Conservation (phyloP, 495 filamentous ascomycete genomes). For the Cercophora sp. region DNA sequence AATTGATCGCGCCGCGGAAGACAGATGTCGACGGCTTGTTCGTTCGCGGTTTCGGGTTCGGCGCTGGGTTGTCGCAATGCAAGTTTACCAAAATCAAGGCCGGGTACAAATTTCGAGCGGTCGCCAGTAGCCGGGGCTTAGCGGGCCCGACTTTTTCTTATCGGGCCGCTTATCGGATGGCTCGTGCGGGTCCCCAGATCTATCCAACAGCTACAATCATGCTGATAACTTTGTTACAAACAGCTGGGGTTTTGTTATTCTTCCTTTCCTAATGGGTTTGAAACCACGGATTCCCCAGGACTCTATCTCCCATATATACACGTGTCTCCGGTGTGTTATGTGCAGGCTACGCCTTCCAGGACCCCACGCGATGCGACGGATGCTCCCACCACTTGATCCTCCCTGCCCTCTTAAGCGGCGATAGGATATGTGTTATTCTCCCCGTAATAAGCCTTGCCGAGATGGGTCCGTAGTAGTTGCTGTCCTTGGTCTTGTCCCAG, state of each 20-base stretch:
- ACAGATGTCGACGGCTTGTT: conserved; percentile 17
- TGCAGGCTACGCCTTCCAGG: not conserved
- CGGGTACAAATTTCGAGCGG: conserved; percentile 22
- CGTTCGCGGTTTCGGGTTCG: conserved; percentile 3
- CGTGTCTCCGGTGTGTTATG: too few species aligned
- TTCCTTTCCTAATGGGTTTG: too few species aligned
- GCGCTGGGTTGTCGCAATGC: too few species aligned
- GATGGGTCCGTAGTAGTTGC: conserved; percentile 71
- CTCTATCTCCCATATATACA: too few species aligned
- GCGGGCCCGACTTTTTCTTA: conserved; percentile 16
- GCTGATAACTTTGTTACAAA: too few species aligned
- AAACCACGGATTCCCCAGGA: too few species aligned
- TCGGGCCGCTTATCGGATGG: conserved; percentile 9
- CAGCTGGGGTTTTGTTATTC: too few species aligned
- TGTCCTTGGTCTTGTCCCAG: conserved; percentile 64
- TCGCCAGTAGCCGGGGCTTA: not conserved
- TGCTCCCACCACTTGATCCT: conserved; percentile 51
- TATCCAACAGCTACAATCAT: not conserved
- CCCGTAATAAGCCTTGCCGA: conserved; percentile 60
- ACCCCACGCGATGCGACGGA: conserved; percentile 5
- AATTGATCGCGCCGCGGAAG: conserved; percentile 23
- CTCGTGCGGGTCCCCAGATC: conserved; percentile 10
- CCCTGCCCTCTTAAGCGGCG: conserved; percentile 52
- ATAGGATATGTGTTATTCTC: conserved; percentile 57
- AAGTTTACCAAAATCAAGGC: conserved; percentile 12